phyloP scores from a whole-genome alignment of 768 basidiomycete genomes.

The Suillus tomentosus region DNA sequence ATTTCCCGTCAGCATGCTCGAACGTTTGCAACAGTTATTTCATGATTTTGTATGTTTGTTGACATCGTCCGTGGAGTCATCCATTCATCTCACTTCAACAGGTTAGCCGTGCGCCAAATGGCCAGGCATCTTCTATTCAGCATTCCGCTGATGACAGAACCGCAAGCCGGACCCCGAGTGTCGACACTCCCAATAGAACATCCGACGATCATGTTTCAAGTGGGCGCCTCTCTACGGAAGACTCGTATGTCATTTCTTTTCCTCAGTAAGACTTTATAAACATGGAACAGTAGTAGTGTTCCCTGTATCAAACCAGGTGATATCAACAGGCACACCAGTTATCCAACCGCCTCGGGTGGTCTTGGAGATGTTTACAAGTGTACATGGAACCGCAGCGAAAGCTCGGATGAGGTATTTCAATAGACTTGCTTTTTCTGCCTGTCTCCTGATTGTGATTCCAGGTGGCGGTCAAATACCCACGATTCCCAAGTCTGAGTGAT shows the following conservation, averaged over 20 bases:
- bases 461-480: conserved; percentile 7
- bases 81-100: neutral
- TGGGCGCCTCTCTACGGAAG: too few species aligned
- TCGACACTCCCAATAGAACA: neutral
- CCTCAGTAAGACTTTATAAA: too few species aligned
- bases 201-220: neutral
- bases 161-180: neutral
- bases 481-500: neutral
- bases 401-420: neutral
- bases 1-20: neutral
- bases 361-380: conserved; percentile 43
- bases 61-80: neutral
- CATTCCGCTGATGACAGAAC: neutral
- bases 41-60: neutral
- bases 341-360: neutral
- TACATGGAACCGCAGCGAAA: neutral
- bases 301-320: too few species aligned
- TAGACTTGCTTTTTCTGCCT: neutral
- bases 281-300: too few species aligned
- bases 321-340: neutral
- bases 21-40: neutral
- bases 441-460: neutral
- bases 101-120: neutral
- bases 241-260: too few species aligned
- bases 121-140: neutral